These are phyloP conservation scores for Paraphaeosphaeria sporulosa DNA, from an alignment of 2,329 filamentous ascomycete genomes.

Conservation along the genomic window DNA sequence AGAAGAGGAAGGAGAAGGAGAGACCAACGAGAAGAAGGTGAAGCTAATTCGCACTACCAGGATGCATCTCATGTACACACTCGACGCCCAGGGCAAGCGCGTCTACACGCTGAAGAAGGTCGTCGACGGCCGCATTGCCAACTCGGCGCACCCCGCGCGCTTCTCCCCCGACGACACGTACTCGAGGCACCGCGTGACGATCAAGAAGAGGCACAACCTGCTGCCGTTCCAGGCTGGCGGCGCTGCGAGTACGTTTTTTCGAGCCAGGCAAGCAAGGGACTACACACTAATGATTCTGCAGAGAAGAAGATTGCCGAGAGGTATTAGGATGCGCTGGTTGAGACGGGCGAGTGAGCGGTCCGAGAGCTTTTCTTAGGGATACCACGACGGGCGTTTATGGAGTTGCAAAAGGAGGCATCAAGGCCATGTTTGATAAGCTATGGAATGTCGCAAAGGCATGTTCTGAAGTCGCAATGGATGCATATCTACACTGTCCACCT, in stretches of 20 bases:
- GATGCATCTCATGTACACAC: conserved; percentile 86
- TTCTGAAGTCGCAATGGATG: not conserved
- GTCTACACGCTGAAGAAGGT: conserved; percentile 96
- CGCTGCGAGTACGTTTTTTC: conserved; percentile 57
- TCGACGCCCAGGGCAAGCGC: conserved; percentile 83
- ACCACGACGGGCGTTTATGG: conserved; percentile 6
- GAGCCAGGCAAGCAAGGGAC: not conserved
- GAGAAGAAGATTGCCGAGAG: conserved; percentile 18
- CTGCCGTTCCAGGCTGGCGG: conserved; percentile 73
- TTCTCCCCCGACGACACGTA: conserved; percentile 99
- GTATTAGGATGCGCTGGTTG: conserved; percentile 3
- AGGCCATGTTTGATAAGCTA: not conserved
- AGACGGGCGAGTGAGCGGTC: not conserved
- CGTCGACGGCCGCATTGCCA: conserved; percentile 81
- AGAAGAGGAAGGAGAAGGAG: not conserved
- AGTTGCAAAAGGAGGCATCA: not conserved
- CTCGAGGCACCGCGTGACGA: conserved; percentile 88
- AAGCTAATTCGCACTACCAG: conserved; percentile 23
- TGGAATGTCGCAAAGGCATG: not conserved
- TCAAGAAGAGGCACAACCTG: conserved; percentile 92
- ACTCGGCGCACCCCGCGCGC: conserved; percentile 92
- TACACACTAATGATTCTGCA: conserved; percentile 4
- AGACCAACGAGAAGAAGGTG: not conserved
- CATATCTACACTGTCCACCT: not conserved
- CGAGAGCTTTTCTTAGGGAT: conserved; percentile 4